Percentiles rank a stretch among this genome's conserved stretches.
phyloP scores from a whole-genome alignment of 2,329 filamentous ascomycete genomes.

The Alternaria sp. region DNA sequence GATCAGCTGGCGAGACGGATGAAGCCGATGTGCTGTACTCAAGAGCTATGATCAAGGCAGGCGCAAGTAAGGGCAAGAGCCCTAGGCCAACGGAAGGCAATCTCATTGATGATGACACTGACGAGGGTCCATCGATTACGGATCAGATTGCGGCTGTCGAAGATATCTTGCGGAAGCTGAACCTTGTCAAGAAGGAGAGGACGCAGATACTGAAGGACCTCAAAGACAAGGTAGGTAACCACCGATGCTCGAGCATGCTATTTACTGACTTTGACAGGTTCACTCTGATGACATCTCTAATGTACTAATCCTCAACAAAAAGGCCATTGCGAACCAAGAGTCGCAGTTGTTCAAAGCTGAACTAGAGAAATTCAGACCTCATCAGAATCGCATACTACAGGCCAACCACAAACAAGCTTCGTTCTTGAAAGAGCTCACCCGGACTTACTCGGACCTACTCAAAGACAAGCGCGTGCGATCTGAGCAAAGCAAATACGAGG shows the following conservation, averaged over 20 bases:
- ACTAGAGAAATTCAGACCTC: slow-evolving; percentile 94
- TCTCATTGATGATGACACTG: slow-evolving; percentile 91
- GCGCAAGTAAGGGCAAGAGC: slow-evolving; percentile 68
- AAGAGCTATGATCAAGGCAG: slow-evolving; percentile 80
- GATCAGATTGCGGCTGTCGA: slow-evolving; percentile 92
- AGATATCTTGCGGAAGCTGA: slow-evolving; percentile 88
- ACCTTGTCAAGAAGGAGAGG: slow-evolving; percentile 89
- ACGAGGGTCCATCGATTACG: slow-evolving; percentile 78
- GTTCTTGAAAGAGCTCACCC: slow-evolving; percentile 92
- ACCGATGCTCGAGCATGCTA: background rate
- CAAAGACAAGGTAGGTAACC: slow-evolving; percentile 83
- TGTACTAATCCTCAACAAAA: slow-evolving; percentile 97
- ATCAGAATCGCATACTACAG: slow-evolving; percentile 89
- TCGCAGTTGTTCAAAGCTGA: slow-evolving; percentile 92
- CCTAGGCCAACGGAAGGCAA: slow-evolving; percentile 74
- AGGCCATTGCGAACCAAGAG: slow-evolving; percentile 91
- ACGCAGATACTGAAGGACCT: slow-evolving; percentile 93
- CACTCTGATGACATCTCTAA: slow-evolving; percentile 98
- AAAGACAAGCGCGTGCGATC: slow-evolving; percentile 93
- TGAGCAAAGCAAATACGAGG: slow-evolving; percentile 95
- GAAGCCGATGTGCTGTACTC: slow-evolving; percentile 91
- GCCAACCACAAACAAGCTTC: slow-evolving; percentile 95
- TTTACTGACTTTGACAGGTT: slow-evolving; percentile 64
- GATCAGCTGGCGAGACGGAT: slow-evolving; percentile 82
- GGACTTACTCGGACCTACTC: slow-evolving; percentile 83